phyloP scores from a whole-genome alignment of 2,329 filamentous ascomycete genomes.

The Botrytis tulipae region DNA sequence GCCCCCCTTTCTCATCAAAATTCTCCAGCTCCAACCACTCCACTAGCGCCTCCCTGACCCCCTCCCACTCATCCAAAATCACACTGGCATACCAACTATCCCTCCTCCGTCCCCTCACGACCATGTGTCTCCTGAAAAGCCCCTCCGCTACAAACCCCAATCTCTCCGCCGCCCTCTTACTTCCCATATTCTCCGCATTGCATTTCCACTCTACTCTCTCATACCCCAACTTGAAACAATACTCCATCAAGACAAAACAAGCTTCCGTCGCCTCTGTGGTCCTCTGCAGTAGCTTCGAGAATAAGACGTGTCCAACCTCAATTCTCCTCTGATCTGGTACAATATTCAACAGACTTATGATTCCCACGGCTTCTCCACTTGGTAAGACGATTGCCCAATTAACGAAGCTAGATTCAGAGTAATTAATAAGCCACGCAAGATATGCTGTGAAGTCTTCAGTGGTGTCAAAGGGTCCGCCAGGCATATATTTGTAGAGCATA shows the following conservation, averaged over 20 bases:
- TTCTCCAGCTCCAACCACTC: conserved; percentile 50
- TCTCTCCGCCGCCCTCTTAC: conserved; percentile 52
- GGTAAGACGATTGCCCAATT: conserved; percentile 13
- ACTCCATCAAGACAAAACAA: conserved; percentile 53
- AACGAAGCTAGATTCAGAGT: neutral
- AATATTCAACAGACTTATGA: conserved; percentile 47
- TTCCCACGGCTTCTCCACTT: conserved; percentile 41
- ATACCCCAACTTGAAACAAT: conserved; percentile 56
- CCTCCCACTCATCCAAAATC: conserved; percentile 55
- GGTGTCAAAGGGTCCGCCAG: conserved; percentile 40
- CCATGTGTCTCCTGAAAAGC: conserved; percentile 59
- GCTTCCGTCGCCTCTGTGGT: conserved; percentile 57
- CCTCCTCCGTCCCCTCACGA: conserved; percentile 54
- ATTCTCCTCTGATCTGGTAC: conserved; percentile 48
- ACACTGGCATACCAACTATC: conserved; percentile 63
- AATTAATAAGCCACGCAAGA: conserved; percentile 25
- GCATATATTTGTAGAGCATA: conserved; percentile 45
- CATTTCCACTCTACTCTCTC: conserved; percentile 64
- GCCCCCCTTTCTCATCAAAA: conserved; percentile 48
- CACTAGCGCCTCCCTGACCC: conserved; percentile 47
- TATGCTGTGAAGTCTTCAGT: conserved; percentile 35
- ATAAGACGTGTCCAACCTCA: conserved; percentile 58
- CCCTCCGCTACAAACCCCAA: conserved; percentile 61
- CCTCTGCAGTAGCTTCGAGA: conserved; percentile 49
- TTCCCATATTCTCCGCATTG: conserved; percentile 54